Evolutionary conservation across 371 early-diverging fungal genomes (phyloP).

Genomic region (Mortierella sp.): DNA sequence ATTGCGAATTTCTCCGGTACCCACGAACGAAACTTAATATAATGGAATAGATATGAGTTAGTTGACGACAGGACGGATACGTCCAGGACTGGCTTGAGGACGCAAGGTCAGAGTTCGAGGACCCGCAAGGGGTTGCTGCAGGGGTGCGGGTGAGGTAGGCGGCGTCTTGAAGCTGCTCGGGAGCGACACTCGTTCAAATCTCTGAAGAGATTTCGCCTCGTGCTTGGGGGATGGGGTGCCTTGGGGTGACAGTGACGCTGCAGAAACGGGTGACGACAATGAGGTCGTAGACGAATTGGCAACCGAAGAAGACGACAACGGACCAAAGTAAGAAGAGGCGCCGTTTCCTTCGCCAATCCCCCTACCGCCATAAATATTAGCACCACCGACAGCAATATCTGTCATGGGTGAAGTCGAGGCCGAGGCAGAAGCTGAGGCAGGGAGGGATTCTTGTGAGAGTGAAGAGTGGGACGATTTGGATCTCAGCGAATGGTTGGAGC

Average conservation of each 20-base stretch:
- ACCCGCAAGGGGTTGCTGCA: neutral
- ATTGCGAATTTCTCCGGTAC: too few relatives aligned
- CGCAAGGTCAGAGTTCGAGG: neutral
- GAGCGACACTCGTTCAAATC: neutral
- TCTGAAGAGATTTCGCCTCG: constrained; percentile 4
- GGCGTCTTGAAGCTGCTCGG: constrained; percentile 13
- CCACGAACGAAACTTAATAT: neutral
- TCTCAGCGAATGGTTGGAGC: constrained; percentile 23
- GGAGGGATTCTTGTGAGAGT: constrained; percentile 13
- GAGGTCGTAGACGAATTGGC: neutral
- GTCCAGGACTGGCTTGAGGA: constrained; percentile 3
- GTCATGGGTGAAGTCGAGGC: constrained; percentile 11
- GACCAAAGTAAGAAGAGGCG: constrained; percentile 22
- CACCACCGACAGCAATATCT: constrained; percentile 1
- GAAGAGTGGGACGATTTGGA: constrained; percentile 31
- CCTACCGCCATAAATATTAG: neutral
- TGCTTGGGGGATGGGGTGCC: constrained; percentile 1
- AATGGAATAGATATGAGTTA: neutral
- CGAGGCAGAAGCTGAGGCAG: constrained; percentile 15
- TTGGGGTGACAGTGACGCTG: neutral
- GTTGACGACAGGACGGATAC: neutral
- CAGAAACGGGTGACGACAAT: constrained; percentile 1
- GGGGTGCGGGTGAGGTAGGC: constrained; percentile 1
- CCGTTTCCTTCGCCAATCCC: neutral
- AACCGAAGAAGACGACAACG: neutral